Percentiles rank a stretch among this genome's conserved stretches.
Conservation (phyloP, 2,329 filamentous ascomycete genomes). For the Fonsecaea nubica region DNA sequence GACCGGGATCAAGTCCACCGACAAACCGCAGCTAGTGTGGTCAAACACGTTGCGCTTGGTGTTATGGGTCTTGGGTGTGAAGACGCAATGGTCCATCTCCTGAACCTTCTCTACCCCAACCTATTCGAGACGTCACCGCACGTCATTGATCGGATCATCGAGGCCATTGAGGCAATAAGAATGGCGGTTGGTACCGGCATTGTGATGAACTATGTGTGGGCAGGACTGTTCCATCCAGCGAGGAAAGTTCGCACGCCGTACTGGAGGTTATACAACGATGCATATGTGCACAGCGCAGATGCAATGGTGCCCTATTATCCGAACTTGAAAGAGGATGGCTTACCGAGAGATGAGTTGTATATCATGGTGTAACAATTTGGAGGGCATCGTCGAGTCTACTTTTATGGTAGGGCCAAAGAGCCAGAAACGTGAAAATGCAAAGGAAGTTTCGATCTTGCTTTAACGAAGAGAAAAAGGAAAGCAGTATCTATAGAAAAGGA, state of each 20-base stretch:
- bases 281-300: constrained; percentile 91
- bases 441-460: too few relatives aligned
- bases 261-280: constrained; percentile 96
- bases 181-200: constrained; percentile 91
- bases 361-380: constrained; percentile 66
- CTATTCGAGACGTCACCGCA: constrained; percentile 97
- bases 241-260: constrained; percentile 93
- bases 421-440: not conserved
- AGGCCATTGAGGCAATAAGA: constrained; percentile 94
- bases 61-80: constrained; percentile 98
- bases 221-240: constrained; percentile 94
- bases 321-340: constrained; percentile 77
- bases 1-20: constrained; percentile 97
- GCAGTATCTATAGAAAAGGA: too few relatives aligned
- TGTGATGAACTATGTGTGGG: constrained; percentile 98
- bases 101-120: constrained; percentile 95
- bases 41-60: constrained; percentile 96
- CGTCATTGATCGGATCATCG: constrained; percentile 96
- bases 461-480: too few relatives aligned
- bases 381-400: not conserved
- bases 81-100: constrained; percentile 96
- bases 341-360: constrained; percentile 79
- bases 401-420: not conserved
- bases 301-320: constrained; percentile 97
- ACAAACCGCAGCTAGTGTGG: constrained; percentile 93